These are phyloP conservation scores for Symbiodinium pilosum DNA, from an alignment of 73 alveolate species.

Conservation along the genomic window DNA sequence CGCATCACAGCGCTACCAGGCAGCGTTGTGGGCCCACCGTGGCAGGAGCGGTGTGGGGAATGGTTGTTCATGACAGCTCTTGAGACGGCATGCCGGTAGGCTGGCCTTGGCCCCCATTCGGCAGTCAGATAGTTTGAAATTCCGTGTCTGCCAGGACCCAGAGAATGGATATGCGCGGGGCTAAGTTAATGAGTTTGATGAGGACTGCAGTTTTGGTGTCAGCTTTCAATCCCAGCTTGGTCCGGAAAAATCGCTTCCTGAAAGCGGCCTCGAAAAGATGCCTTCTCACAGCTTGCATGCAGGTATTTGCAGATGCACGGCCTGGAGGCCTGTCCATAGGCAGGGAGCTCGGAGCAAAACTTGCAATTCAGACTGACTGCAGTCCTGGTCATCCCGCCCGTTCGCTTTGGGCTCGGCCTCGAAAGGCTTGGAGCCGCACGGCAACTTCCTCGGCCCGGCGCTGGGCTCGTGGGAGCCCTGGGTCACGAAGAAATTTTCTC, in stretches of 20 bases:
- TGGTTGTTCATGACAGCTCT: too few relatives aligned
- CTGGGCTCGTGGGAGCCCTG: conserved; percentile 38
- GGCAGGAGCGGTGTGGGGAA: conserved; percentile 25
- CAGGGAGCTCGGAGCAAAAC: neutral
- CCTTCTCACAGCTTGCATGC: too few relatives aligned
- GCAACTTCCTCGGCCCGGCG: conserved; percentile 83
- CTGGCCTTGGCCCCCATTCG: too few relatives aligned
- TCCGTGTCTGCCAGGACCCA: neutral
- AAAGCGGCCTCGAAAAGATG: too few relatives aligned
- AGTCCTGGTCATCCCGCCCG: too few relatives aligned
- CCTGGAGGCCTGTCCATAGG: conserved; percentile 60
- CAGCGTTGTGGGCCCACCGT: conserved; percentile 89
- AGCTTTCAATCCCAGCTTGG: too few relatives aligned
- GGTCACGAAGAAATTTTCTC: neutral
- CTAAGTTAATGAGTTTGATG: neutral
- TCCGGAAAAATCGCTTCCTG: too few relatives aligned
- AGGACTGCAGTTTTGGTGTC: too few relatives aligned
- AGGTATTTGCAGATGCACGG: conserved; percentile 57
- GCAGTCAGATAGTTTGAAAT: too few relatives aligned
- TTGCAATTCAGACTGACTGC: too few relatives aligned
- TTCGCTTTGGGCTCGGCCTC: too few relatives aligned
- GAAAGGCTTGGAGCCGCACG: conserved; percentile 82
- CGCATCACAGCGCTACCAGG: conserved; percentile 70
- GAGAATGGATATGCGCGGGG: neutral
- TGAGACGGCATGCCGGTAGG: too few relatives aligned